Conservation (phyloP, 208 protist species). For the Leishmania tarentolae region DNA sequence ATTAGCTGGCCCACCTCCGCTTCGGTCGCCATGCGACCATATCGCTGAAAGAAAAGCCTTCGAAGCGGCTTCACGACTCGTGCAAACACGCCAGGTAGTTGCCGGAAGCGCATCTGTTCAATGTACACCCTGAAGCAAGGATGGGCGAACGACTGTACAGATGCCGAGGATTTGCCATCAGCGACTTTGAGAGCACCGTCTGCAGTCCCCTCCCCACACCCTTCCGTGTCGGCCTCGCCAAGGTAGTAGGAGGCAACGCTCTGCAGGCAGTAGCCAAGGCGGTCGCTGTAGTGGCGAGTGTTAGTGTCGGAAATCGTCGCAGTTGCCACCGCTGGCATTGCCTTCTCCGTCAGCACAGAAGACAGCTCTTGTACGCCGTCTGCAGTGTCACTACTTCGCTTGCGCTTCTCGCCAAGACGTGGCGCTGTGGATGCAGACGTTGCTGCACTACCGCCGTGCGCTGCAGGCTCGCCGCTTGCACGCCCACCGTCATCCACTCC, state of each 20-base stretch:
- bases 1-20: conserved; percentile 56
- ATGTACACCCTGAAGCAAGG: conserved; percentile 4
- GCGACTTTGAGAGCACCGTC: no score
- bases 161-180: not conserved
- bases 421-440: not conserved
- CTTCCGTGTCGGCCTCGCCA: conserved; percentile 9
- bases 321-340: not conserved
- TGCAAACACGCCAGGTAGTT: conserved; percentile 52
- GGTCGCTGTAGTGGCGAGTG: conserved; percentile 37
- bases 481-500: not conserved
- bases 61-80: conserved; percentile 57
- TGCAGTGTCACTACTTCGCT: conserved; percentile 1
- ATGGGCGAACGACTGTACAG: not conserved
- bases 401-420: conserved; percentile 12
- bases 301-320: not conserved
- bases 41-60: conserved; percentile 44
- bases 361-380: not conserved
- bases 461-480: not conserved
- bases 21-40: conserved; percentile 54
- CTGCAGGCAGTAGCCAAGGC: conserved; percentile 34
- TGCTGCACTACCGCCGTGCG: not conserved
- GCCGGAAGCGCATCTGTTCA: conserved; percentile 11
- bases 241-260: conserved; percentile 41
- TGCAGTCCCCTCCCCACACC: not conserved
- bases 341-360: not conserved